phyloP scores from a whole-genome alignment of 2,329 filamentous ascomycete species.

The Fusarium sambucinum region DNA sequence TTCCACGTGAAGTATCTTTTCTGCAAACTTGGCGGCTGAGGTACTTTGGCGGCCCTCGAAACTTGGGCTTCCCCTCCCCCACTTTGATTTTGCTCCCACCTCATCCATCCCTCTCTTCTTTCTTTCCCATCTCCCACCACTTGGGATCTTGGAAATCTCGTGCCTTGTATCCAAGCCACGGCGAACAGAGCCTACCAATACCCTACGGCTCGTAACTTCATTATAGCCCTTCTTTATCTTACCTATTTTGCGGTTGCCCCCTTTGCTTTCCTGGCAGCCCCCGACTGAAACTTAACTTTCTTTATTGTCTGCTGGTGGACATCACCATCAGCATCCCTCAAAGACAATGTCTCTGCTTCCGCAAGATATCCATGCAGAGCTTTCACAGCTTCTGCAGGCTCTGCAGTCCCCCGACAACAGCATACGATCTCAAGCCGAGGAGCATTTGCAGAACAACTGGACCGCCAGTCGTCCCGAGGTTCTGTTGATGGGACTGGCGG shows the following conservation, averaged over 20 bases:
- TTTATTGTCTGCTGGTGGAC: conserved; percentile 48
- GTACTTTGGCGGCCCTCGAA: conserved; percentile 32
- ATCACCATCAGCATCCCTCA: conserved; percentile 46
- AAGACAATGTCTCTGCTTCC: conserved; percentile 84
- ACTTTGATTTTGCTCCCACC: conserved; percentile 44
- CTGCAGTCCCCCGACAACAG: conserved; percentile 91
- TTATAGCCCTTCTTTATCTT: conserved; percentile 1
- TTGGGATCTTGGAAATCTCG: conserved; percentile 44
- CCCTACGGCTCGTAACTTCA: conserved; percentile 39
- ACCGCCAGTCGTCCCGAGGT: conserved; percentile 83
- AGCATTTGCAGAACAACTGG: conserved; percentile 93
- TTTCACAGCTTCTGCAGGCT: conserved; percentile 86
- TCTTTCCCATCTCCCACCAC: conserved; percentile 43
- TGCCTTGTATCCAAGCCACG: conserved; percentile 33
- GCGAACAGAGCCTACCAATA: conserved; percentile 39
- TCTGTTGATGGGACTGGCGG: conserved; percentile 91
- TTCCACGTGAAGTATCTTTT: conserved; percentile 21
- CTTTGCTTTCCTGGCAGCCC: conserved; percentile 8
- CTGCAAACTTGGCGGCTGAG: conserved; percentile 14
- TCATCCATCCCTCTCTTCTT: conserved; percentile 45
- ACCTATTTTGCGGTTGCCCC: conserved; percentile 3
- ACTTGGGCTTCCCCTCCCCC: conserved; percentile 46
- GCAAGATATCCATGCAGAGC: conserved; percentile 84
- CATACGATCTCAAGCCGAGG: conserved; percentile 86
- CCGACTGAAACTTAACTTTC: conserved; percentile 29